These are phyloP conservation scores for Gossypium davidsonii DNA, from an alignment of 441 rosid species.

Conservation along the genomic window DNA sequence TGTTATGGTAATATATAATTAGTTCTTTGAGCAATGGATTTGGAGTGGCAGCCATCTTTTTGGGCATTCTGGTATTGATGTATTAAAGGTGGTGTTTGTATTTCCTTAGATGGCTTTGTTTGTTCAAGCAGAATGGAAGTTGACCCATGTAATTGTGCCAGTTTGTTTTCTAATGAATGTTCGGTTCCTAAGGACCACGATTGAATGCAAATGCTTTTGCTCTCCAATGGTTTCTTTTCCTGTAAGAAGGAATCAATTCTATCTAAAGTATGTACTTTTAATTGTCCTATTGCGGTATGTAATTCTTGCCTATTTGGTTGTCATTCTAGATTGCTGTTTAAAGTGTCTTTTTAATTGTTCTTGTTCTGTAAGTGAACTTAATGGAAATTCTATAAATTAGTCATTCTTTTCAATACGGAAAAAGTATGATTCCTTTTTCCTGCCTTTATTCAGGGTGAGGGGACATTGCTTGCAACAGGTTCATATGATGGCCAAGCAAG, in stretches of 20 bases:
- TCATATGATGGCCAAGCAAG: constrained; percentile 99
- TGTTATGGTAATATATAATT: neutral
- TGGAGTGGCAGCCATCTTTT: constrained; percentile 3
- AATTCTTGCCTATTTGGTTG: neutral
- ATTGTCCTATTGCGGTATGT: neutral
- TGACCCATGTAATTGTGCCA: neutral
- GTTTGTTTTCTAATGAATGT: neutral
- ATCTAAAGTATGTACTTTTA: neutral
- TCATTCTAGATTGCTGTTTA: neutral
- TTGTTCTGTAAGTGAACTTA: neutral
- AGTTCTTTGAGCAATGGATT: neutral
- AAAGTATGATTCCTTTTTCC: constrained; percentile 10
- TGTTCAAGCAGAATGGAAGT: neutral
- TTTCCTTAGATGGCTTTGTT: neutral
- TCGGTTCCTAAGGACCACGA: neutral
- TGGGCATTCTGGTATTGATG: neutral
- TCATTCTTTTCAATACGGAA: constrained; percentile 4
- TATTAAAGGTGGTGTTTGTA: neutral
- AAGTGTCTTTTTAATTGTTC: neutral
- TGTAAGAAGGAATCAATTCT: neutral
- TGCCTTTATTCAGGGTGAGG: constrained; percentile 63
- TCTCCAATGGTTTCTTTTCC: neutral
- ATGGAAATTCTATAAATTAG: neutral
- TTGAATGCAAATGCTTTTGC: neutral
- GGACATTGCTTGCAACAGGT: constrained; percentile 94